Conservation (phyloP, 192 early-diverging fungal species). For the Mortierella antarctica region DNA sequence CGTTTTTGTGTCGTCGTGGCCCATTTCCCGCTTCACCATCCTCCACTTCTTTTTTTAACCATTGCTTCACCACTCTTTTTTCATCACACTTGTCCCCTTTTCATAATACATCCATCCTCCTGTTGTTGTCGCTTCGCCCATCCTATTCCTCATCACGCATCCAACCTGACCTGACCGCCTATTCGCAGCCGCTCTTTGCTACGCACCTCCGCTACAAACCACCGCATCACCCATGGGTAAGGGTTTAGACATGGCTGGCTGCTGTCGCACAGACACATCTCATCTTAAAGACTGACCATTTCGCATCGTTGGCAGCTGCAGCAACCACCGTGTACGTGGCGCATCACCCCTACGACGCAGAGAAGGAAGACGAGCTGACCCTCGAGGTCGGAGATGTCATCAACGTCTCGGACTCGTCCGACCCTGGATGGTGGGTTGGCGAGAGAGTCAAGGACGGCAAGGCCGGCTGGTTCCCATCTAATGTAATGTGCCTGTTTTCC, state of each 20-base stretch:
- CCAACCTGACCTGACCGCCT: too few relatives aligned
- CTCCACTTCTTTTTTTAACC: too few relatives aligned
- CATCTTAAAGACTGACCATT: neutral
- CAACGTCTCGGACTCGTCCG: conserved; percentile 65
- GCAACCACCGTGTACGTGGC: conserved; percentile 35
- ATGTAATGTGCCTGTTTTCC: conserved; percentile 29
- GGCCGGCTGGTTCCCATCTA: conserved; percentile 59
- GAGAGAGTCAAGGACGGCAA: conserved; percentile 48
- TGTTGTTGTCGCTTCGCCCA: too few relatives aligned
- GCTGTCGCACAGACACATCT: too few relatives aligned
- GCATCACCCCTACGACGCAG: conserved; percentile 65
- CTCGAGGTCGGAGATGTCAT: conserved; percentile 68
- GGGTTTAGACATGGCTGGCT: neutral
- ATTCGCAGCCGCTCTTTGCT: too few relatives aligned
- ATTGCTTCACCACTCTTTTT: too few relatives aligned
- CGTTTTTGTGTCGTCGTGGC: too few relatives aligned
- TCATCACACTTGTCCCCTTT: too few relatives aligned
- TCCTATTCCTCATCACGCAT: too few relatives aligned
- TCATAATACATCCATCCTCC: too few relatives aligned
- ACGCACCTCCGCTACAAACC: too few relatives aligned
- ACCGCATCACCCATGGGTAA: neutral
- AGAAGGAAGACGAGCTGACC: conserved; percentile 71
- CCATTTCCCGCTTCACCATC: too few relatives aligned
- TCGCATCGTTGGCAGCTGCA: neutral
- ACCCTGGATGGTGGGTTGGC: conserved; percentile 64